Conservation (phyloP, 495 filamentous ascomycete genomes). For the Xanthoparmelia taractica region DNA sequence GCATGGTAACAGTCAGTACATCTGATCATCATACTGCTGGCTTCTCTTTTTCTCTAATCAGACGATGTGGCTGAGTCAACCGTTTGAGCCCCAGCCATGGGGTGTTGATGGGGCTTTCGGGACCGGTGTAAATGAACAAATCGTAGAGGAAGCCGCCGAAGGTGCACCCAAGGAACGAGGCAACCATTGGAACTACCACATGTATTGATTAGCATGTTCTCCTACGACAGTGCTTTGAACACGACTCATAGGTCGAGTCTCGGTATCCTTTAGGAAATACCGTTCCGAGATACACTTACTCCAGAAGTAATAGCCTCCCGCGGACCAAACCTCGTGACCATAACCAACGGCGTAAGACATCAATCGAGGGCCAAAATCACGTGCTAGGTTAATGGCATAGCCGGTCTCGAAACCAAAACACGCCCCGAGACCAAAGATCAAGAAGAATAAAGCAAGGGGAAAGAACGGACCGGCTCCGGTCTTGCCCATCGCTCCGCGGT, state of each 20-base stretch:
- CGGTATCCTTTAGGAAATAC: background rate
- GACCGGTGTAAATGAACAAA: constrained; percentile 51
- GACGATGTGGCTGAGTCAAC: constrained; percentile 26
- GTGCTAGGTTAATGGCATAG: constrained; percentile 59
- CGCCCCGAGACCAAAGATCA: constrained; percentile 58
- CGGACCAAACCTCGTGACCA: constrained; percentile 54
- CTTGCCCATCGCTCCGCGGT: constrained; percentile 37
- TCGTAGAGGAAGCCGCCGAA: constrained; percentile 59
- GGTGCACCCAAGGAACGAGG: constrained; percentile 49
- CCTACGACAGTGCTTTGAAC: background rate
- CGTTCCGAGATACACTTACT: constrained; percentile 28
- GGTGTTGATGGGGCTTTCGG: constrained; percentile 49
- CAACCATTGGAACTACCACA: constrained; percentile 42
- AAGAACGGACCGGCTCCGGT: constrained; percentile 38
- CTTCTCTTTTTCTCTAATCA: background rate
- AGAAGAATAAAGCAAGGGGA: constrained; percentile 54
- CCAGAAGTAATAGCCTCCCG: constrained; percentile 59
- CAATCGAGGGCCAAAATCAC: constrained; percentile 61
- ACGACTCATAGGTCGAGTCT: no score
- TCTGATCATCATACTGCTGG: background rate
- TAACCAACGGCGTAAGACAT: constrained; percentile 56
- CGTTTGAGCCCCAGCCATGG: constrained; percentile 50
- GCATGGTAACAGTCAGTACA: background rate
- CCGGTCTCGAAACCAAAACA: constrained; percentile 66
- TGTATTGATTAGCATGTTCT: background rate